These are phyloP conservation scores for Aeminium ludgeri DNA, from an alignment of 495 filamentous ascomycete genomes.

Conservation along the genomic window DNA sequence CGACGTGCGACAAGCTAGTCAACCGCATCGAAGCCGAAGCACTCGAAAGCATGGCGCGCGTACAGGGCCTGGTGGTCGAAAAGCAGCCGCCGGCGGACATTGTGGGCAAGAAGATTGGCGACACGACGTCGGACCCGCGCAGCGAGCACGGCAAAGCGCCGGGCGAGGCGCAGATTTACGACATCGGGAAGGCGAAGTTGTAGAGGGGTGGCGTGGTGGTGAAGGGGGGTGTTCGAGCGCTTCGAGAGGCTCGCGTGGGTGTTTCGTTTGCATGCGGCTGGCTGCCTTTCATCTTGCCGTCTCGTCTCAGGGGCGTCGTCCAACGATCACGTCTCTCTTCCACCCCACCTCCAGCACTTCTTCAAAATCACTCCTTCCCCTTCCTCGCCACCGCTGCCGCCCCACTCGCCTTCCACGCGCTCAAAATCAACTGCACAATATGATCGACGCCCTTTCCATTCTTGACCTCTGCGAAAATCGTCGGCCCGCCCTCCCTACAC, in stretches of 20 bases:
- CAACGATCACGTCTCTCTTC: too few species aligned
- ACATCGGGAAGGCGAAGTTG: constrained; percentile 28
- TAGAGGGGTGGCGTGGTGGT: not conserved
- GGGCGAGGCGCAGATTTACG: constrained; percentile 24
- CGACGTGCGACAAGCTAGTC: constrained; percentile 42
- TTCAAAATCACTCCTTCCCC: too few species aligned
- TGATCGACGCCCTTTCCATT: constrained; percentile 65
- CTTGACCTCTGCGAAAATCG: constrained; percentile 96
- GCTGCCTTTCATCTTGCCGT: too few species aligned
- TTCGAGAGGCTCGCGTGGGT: not conserved
- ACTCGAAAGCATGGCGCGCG: constrained; percentile 28
- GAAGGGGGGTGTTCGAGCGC: not conserved
- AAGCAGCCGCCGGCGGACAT: constrained; percentile 19
- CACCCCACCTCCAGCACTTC: too few species aligned
- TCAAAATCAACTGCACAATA: constrained; percentile 76
- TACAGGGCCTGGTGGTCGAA: constrained; percentile 17
- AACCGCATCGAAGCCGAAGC: constrained; percentile 48
- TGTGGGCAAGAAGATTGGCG: constrained; percentile 14
- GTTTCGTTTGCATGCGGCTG: too few species aligned
- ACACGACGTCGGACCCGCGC: constrained; percentile 1
- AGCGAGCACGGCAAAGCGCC: constrained; percentile 4
- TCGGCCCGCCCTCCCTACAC: constrained; percentile 64
- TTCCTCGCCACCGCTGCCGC: not conserved
- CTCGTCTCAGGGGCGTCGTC: too few species aligned
- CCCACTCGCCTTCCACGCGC: constrained; percentile 65